Base-by-base conservation (phyloP, 2,329 filamentous ascomycete species). In the Amphichorda felina region DNA sequence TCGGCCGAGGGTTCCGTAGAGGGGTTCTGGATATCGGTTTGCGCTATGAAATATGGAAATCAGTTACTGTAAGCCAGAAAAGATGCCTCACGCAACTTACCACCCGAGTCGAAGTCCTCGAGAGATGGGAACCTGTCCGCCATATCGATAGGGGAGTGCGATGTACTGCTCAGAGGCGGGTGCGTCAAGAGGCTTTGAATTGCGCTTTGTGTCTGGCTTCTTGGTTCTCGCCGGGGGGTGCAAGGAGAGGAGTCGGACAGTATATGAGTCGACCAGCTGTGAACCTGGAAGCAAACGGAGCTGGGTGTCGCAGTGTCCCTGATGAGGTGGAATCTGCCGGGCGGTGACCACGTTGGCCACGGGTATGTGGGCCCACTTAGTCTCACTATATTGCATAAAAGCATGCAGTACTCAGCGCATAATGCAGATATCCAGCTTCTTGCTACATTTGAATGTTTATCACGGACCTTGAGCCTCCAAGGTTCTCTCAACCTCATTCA, bases 41-140 rank as follows among this genome's bases (percentile, higher is more conserved):
- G 78, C 53, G 78, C 83, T 82, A n/a, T 60, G 43, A 39, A 40
- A 43, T 19, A 25, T 14, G n/a, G 15, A 16, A 14, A 21, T 22
- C 30, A 18, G 30, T 2, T 19, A 30, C 13, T 11, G 4, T 17
- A 8, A 27, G 4, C 15, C 9, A 19, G 28, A 30, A 19, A 17
- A 11, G 24, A 4, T n/a, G 19, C 22, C 18, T 38, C 26, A 24
- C 26, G 34, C 37, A 40, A 43, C 66, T 56, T 59, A 76, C 72
- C 70, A 49, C 71, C 72, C 21, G 71, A 71, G 56, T 82, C 78
- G 53, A 87, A 82, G 51, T 87, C 82, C 58, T 87, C 82, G 48
- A 87, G 63, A 31, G 82, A 84, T 48, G 82, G 82, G 57, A 87
- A 87, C 50, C 80, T 68, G 60, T 86, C 80, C 33, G 82, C 82